Evolutionary conservation across 768 basidiomycete genomes (phyloP).

Genomic region (Phlegmacium glaucopus): DNA sequence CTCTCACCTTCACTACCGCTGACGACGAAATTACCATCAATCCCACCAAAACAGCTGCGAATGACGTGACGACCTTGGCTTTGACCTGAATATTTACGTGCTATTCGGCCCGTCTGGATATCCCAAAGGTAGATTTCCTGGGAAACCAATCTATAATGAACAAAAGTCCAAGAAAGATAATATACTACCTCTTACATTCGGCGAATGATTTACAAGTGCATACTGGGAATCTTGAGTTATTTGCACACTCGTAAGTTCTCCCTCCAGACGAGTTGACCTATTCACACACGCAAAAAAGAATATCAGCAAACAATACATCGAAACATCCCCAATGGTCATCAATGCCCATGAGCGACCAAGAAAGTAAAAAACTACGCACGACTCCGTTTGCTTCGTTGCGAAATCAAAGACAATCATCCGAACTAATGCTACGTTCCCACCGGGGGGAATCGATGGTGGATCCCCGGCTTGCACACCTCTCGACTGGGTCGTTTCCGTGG

Average conservation of each 20-base stretch:
- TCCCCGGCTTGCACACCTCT: conserved; percentile 33
- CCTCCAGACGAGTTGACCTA: conserved; percentile 65
- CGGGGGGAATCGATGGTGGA: conserved; percentile 21
- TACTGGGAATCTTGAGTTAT: conserved; percentile 83
- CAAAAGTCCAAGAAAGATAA: conserved; percentile 8
- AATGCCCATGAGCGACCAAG: background rate
- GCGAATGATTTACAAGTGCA: conserved; percentile 83
- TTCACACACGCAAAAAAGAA: conserved; percentile 13
- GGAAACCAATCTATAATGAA: conserved; percentile 10
- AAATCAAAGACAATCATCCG: conserved; percentile 78
- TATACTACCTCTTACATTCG: conserved; percentile 62
- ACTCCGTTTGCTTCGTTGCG: conserved; percentile 58
- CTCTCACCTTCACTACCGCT: conserved; percentile 92
- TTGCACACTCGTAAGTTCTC: conserved; percentile 86
- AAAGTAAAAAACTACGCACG: conserved; percentile 44
- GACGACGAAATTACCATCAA: conserved; percentile 83
- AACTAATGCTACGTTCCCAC: conserved; percentile 28
- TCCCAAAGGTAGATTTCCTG: conserved; percentile 93
- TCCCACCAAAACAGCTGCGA: conserved; percentile 91
- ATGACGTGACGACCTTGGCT: conserved; percentile 82
- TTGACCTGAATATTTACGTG: conserved; percentile 85
- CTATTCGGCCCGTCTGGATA: conserved; percentile 61
- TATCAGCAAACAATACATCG: conserved; percentile 1
- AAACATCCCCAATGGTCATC: conserved; percentile 6
- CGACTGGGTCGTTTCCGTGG: conserved; percentile 14